These are phyloP conservation scores for Sicyos baderoa DNA, from an alignment of 306 rosid species.

Conservation along the genomic window DNA sequence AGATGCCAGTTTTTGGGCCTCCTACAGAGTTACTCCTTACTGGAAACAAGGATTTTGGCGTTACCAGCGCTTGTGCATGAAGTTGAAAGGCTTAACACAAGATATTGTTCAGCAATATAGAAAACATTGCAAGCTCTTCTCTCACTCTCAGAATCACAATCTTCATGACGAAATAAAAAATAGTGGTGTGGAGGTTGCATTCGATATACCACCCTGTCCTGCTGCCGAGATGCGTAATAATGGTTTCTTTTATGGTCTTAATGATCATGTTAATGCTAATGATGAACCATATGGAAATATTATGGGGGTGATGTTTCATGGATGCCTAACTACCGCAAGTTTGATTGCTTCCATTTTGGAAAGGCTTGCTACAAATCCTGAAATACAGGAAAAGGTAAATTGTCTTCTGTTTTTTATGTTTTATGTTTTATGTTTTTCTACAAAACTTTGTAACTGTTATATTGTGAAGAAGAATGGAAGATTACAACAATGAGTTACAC, in stretches of 20 bases:
- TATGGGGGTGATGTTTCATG: constrained; percentile 75
- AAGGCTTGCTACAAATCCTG: constrained; percentile 44
- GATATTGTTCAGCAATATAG: constrained; percentile 54
- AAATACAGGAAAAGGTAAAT: constrained; percentile 67
- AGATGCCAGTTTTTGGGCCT: constrained; percentile 72
- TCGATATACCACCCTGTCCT: constrained; percentile 30
- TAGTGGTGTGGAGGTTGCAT: constrained; percentile 28
- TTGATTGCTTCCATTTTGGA: constrained; percentile 48
- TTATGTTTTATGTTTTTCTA: not conserved
- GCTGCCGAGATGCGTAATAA: constrained; percentile 27
- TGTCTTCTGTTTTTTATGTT: constrained; percentile 6
- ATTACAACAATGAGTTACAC: not conserved
- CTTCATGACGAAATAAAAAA: constrained; percentile 23
- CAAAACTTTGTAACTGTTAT: not conserved
- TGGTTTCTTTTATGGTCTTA: constrained; percentile 32
- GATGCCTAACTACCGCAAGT: constrained; percentile 57
- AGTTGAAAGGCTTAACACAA: constrained; percentile 62
- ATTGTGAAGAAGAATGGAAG: not conserved
- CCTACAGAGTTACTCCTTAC: constrained; percentile 57
- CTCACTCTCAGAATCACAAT: constrained; percentile 28
- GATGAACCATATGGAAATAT: constrained; percentile 57
- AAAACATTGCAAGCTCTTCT: constrained; percentile 36
- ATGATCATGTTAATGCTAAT: constrained; percentile 26
- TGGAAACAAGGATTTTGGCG: constrained; percentile 78
- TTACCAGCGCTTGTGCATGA: constrained; percentile 46